Conservation (phyloP, 2,329 filamentous ascomycete genomes). For the Dryadomyces sulphureus region DNA sequence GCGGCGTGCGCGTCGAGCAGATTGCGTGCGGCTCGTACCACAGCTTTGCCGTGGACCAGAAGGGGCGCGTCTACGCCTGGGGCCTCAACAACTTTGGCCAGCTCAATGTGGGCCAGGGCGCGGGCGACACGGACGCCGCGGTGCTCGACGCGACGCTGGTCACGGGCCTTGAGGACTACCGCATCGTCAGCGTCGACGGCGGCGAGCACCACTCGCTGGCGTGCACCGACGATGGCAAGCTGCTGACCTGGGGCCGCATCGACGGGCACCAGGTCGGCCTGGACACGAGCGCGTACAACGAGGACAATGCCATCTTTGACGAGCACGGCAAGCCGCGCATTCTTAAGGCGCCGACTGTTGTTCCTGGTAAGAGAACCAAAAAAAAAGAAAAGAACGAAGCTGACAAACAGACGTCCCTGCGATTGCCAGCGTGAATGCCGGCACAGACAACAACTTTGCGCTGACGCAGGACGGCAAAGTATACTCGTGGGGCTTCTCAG, state of each 20-base stretch:
- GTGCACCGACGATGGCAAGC: slow-evolving; percentile 38
- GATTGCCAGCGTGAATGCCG: slow-evolving; percentile 41
- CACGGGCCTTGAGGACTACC: slow-evolving; percentile 43
- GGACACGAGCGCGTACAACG: slow-evolving; percentile 36
- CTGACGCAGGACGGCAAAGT: slow-evolving; percentile 54
- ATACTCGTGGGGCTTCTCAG: slow-evolving; percentile 68
- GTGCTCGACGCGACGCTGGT: slow-evolving; percentile 60
- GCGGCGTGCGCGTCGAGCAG: slow-evolving; percentile 48
- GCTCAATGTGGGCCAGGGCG: slow-evolving; percentile 46
- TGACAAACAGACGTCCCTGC: slow-evolving; percentile 29
- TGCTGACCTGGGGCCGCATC: slow-evolving; percentile 46
- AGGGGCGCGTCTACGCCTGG: slow-evolving; percentile 64
- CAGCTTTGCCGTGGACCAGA: slow-evolving; percentile 62
- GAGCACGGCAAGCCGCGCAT: slow-evolving; percentile 54
- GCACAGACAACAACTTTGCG: slow-evolving; percentile 59
- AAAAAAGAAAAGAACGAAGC: neutral
- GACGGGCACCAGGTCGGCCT: slow-evolving; percentile 43
- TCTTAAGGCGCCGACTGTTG: slow-evolving; percentile 46
- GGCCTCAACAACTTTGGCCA: slow-evolving; percentile 80
- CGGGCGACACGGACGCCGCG: slow-evolving; percentile 54
- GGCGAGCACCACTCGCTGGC: slow-evolving; percentile 59
- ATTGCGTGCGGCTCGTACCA: slow-evolving; percentile 62
- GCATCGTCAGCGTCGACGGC: slow-evolving; percentile 56
- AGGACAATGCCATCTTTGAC: slow-evolving; percentile 48
- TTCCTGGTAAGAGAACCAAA: slow-evolving; percentile 32